These are phyloP conservation scores for Krasilnikovozyma curviuscula DNA, from an alignment of 768 basidiomycete genomes.

Conservation along the genomic window DNA sequence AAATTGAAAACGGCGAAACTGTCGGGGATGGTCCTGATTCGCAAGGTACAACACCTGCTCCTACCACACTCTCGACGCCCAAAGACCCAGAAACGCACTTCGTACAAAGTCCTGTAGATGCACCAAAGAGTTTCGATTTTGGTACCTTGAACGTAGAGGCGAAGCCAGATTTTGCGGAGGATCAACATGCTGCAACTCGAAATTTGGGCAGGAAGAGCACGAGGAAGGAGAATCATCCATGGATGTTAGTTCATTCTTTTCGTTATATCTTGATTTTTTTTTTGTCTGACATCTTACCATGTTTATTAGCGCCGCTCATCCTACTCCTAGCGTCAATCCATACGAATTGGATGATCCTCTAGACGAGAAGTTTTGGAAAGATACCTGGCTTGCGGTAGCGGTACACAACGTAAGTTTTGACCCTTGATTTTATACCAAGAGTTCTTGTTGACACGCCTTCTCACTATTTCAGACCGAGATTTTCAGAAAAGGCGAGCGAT, in stretches of 20 bases:
- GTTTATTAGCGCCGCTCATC: slow-evolving; percentile 33
- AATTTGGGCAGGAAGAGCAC: background rate
- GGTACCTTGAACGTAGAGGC: too few relatives aligned
- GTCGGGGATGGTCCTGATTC: too few relatives aligned
- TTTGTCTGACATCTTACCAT: background rate
- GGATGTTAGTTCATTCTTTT: slow-evolving; percentile 3
- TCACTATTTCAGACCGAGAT: slow-evolving; percentile 56
- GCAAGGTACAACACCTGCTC: too few relatives aligned
- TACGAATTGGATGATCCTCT: slow-evolving; percentile 77
- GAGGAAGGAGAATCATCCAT: slow-evolving; percentile 1
- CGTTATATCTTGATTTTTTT: background rate
- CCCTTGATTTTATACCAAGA: background rate
- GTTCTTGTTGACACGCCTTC: background rate
- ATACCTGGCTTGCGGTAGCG: slow-evolving; percentile 71
- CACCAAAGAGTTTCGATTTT: too few relatives aligned
- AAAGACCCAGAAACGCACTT: too few relatives aligned
- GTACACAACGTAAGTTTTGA: slow-evolving; percentile 54
- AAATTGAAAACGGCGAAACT: too few relatives aligned
- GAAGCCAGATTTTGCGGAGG: too few relatives aligned
- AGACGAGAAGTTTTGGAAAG: slow-evolving; percentile 68
- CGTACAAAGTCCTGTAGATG: too few relatives aligned
- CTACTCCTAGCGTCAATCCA: slow-evolving; percentile 52
- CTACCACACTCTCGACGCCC: too few relatives aligned
- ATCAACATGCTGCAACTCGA: too few relatives aligned
- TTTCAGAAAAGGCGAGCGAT: slow-evolving; percentile 51